phyloP scores from a whole-genome alignment of 148 eudicot species.

The Oxyria digyna region DNA sequence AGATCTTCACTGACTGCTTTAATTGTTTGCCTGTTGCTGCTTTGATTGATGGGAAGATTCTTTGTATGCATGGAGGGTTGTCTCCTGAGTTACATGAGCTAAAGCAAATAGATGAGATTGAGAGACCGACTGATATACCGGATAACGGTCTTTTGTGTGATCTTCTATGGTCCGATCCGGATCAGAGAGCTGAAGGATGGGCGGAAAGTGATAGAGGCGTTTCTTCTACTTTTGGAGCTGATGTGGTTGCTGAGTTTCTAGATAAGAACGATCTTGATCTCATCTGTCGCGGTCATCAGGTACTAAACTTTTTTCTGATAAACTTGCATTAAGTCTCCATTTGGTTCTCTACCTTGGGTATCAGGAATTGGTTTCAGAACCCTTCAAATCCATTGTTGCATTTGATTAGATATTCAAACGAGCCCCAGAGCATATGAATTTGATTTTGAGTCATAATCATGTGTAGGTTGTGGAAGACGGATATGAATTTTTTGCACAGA shows the following conservation, averaged over 20 bases:
- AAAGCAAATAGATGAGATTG: slow-evolving; percentile 52
- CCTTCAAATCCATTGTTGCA: too few species aligned
- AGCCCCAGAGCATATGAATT: too few species aligned
- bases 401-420: too few species aligned
- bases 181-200: slow-evolving; percentile 57
- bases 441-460: too few species aligned
- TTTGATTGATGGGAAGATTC: slow-evolving; percentile 60
- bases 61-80: slow-evolving; percentile 90
- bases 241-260: slow-evolving; percentile 57
- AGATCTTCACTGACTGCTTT: slow-evolving; percentile 87
- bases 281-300: slow-evolving; percentile 90
- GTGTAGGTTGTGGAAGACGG: slow-evolving; percentile 95
- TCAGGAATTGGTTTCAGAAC: too few species aligned
- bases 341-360: too few species aligned
- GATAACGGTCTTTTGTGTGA: slow-evolving; percentile 82
- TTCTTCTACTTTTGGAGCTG: slow-evolving; percentile 79
- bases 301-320: slow-evolving; percentile 6
- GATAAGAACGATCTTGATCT: slow-evolving; percentile 73
- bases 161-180: slow-evolving; percentile 85
- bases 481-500: slow-evolving; percentile 74
- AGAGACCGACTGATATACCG: slow-evolving; percentile 73
- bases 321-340: too few species aligned
- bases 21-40: slow-evolving; percentile 83
- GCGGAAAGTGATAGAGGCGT: slow-evolving; percentile 83
- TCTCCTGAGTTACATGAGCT: slow-evolving; percentile 56